These are phyloP conservation scores for Closterium sp. DNA, from an alignment of 139 green algal species.

Conservation along the genomic window DNA sequence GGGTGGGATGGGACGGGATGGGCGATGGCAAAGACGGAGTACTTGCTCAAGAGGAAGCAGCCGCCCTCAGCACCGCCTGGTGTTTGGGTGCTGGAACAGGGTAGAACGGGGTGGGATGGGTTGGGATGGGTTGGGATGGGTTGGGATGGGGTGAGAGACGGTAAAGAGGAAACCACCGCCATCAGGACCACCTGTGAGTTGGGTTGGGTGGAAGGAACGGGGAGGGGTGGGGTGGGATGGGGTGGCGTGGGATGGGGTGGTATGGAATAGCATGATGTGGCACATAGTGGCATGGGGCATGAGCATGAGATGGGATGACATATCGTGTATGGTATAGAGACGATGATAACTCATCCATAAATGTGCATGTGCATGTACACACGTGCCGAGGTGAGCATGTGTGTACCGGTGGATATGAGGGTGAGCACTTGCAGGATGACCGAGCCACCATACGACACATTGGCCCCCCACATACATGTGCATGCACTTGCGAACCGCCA, in stretches of 20 bases:
- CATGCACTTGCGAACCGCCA: too few species aligned
- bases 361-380: too few species aligned
- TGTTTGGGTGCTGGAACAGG: neutral
- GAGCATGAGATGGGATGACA: neutral
- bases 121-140: too few species aligned
- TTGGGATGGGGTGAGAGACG: neutral
- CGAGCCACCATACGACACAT: neutral
- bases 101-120: neutral
- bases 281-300: neutral
- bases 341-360: too few species aligned
- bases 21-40: too few species aligned
- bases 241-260: neutral
- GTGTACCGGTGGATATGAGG: neutral
- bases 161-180: too few species aligned
- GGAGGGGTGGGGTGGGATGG: neutral
- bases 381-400: too few species aligned
- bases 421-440: neutral
- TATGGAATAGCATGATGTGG: neutral
- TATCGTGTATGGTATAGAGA: neutral
- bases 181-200: too few species aligned
- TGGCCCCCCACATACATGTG: neutral
- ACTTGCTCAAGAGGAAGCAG: too few species aligned
- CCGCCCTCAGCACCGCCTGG: too few species aligned
- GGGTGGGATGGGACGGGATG: too few species aligned
- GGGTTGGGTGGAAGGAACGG: too few species aligned